Conservation (phyloP, 2,329 filamentous ascomycete genomes). For the Thielaviopsis euricoi region DNA sequence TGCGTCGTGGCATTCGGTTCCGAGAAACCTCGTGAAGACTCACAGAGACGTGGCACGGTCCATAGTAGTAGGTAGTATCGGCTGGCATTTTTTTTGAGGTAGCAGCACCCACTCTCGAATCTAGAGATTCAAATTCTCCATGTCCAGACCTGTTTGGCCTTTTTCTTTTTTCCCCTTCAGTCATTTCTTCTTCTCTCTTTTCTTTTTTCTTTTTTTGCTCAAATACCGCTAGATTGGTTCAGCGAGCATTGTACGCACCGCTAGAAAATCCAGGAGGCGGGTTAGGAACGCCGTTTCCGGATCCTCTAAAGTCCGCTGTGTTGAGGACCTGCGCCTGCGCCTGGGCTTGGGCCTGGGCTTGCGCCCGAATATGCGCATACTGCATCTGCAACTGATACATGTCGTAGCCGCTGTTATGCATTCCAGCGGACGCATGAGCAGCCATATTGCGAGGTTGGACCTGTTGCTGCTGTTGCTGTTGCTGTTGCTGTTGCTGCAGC, state of each 20-base stretch:
- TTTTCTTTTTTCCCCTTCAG: too few relatives aligned
- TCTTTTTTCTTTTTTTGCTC: not conserved
- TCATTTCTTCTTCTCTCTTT: too few relatives aligned
- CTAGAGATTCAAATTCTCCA: too few relatives aligned
- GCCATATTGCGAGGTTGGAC: constrained; percentile 4
- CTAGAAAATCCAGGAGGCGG: constrained; percentile 3
- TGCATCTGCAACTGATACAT: not conserved
- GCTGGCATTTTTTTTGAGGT: too few relatives aligned
- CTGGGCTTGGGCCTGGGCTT: not conserved
- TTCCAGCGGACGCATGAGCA: not conserved
- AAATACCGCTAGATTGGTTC: not conserved
- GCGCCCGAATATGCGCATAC: not conserved
- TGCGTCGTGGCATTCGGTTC: too few relatives aligned
- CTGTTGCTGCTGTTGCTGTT: too few relatives aligned
- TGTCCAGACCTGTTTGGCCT: not conserved
- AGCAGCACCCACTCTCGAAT: too few relatives aligned
- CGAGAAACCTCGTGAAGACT: too few relatives aligned
- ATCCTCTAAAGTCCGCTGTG: not conserved
- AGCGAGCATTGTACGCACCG: constrained; percentile 1
- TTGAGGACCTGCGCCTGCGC: not conserved
- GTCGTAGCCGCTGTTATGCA: not conserved
- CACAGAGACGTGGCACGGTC: too few relatives aligned
- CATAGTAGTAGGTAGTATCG: too few relatives aligned
- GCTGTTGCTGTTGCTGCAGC: too few relatives aligned
- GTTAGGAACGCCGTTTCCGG: not conserved